Evolutionary conservation across 768 basidiomycete genomes (phyloP), one percentile per base, ranked within the genome.

Genomic region (Fistulinella prunicolor): DNA sequence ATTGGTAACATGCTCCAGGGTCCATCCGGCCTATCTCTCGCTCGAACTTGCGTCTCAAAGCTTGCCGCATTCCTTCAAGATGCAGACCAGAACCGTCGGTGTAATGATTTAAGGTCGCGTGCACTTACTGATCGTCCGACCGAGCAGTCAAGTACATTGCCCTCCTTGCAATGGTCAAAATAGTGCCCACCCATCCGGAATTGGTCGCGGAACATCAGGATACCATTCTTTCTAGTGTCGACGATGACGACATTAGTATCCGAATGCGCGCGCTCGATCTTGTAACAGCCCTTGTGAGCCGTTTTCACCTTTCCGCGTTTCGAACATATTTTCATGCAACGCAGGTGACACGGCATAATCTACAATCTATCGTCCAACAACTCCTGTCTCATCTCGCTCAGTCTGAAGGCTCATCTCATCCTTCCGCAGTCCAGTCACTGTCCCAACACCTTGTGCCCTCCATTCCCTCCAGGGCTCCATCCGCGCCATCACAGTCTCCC

Each of bases 111-210:
- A 47, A 38, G 21, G 29, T 51, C 42, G 37, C 23, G 13, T 53
- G 28, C 32, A 46, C 26, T 50, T 44, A 54, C 55, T 66, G 45
- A 47, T 55, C 42, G 36, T 44, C 46, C 52, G 46, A 45, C 46
- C 40, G 57, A 57, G n/a, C 60, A 99, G 95, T 99, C 66, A 94
- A 95, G 65, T 99, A 98, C 64, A 98, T 99, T 51, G 89, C 96
- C 0, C 77, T 99, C 24, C 76, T 96, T 37, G 95, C 96, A 2
- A 80, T 99, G 80, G 88, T 86, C 46, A 95, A 96, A 70, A 97
- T 99, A 58, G 92, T 94, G 1, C 94, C 93, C 1, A 82, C 87
- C 6, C 89, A 96, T 63, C 88, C 93, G 1, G 79, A 93, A 57
- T 79, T 99, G 43, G 80, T 98, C 12, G 86, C 89, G 8, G 86